Percentiles rank a stretch among this genome's conserved stretches.
Conservation (phyloP, 2,329 filamentous ascomycete species). For the Botrytis porri region DNA sequence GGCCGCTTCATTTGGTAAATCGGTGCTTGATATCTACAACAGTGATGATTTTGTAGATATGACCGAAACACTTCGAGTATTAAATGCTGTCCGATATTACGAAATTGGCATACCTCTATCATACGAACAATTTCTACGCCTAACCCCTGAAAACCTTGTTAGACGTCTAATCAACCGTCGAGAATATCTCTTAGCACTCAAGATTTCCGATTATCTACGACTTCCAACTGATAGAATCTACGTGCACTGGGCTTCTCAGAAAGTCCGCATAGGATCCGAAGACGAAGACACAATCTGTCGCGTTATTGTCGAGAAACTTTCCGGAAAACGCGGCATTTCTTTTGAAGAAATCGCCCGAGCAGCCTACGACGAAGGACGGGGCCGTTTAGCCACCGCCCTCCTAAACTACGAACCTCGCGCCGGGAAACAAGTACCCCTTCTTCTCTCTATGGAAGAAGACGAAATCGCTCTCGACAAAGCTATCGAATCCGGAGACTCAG, state of each 20-base stretch:
- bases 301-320: slow-evolving; percentile 80
- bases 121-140: slow-evolving; percentile 87
- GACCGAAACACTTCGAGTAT: slow-evolving; percentile 87
- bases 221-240: slow-evolving; percentile 88
- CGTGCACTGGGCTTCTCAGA: slow-evolving; percentile 94
- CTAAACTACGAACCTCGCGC: slow-evolving; percentile 92
- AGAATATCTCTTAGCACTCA: slow-evolving; percentile 86
- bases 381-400: slow-evolving; percentile 83
- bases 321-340: slow-evolving; percentile 87
- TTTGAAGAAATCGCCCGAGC: slow-evolving; percentile 92
- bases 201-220: slow-evolving; percentile 81
- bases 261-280: slow-evolving; percentile 79
- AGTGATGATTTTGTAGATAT: slow-evolving; percentile 99
- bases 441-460: slow-evolving; percentile 94
- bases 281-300: slow-evolving; percentile 86
- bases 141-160: slow-evolving; percentile 87
- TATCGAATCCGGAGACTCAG: slow-evolving; percentile 91
- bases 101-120: slow-evolving; percentile 87
- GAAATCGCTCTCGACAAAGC: slow-evolving; percentile 94
- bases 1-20: slow-evolving; percentile 96
- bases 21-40: slow-evolving; percentile 93
- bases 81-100: slow-evolving; percentile 90
- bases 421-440: slow-evolving; percentile 90
- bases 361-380: slow-evolving; percentile 89
- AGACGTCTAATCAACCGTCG: slow-evolving; percentile 81